These are phyloP conservation scores for Lonicera japonica DNA, from an alignment of 129 eudicot genomes.

Conservation along the genomic window DNA sequence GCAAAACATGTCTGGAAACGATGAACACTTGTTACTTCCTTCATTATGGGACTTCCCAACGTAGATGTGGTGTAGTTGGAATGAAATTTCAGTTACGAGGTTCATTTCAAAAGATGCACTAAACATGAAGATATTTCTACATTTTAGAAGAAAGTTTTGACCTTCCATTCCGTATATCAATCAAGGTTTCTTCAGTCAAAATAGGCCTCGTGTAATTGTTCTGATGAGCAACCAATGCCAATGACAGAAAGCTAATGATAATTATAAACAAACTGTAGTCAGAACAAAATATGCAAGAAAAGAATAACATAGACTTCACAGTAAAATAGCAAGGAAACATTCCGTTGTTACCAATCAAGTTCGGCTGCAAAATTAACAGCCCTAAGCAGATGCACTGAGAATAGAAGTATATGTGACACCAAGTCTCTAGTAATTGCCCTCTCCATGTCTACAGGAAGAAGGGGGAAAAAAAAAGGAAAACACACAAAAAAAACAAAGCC, in stretches of 20 bases:
- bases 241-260: slow-evolving; percentile 52
- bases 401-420: slow-evolving; percentile 68
- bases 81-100: not conserved
- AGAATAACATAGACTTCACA: not conserved
- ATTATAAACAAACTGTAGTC: slow-evolving; percentile 6
- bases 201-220: slow-evolving; percentile 81
- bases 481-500: not conserved
- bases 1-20: slow-evolving; percentile 82
- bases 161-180: slow-evolving; percentile 93
- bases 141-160: slow-evolving; percentile 20
- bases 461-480: not conserved
- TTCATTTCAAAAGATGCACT: slow-evolving; percentile 9
- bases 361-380: slow-evolving; percentile 90
- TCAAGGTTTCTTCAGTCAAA: slow-evolving; percentile 61
- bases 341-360: slow-evolving; percentile 67
- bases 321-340: slow-evolving; percentile 8
- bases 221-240: slow-evolving; percentile 91
- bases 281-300: not conserved
- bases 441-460: slow-evolving; percentile 69
- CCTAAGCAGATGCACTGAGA: slow-evolving; percentile 52
- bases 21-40: slow-evolving; percentile 7
- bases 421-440: slow-evolving; percentile 85
- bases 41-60: not conserved
- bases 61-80: not conserved
- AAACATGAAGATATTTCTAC: not conserved